These are phyloP conservation scores for Acanthamoeba triangularis DNA, from an alignment of 208 protist genomes.

Conservation along the genomic window DNA sequence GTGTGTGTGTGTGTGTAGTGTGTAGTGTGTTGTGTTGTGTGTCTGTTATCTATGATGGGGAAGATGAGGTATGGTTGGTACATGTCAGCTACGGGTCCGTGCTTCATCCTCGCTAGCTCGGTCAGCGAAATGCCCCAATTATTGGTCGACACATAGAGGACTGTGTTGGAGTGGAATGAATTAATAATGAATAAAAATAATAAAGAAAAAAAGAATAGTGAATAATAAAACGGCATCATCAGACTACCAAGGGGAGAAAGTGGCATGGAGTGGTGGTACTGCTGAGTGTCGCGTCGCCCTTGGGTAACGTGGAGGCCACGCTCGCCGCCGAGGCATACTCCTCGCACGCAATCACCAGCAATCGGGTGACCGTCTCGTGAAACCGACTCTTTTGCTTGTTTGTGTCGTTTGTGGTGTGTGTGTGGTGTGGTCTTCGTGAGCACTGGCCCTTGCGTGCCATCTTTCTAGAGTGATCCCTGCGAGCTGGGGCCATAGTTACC, in stretches of 20 bases:
- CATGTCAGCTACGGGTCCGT: slow-evolving; percentile 7
- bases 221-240: background rate
- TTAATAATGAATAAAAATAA: background rate
- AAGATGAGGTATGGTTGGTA: background rate
- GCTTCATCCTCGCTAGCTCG: slow-evolving; percentile 60
- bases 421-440: background rate
- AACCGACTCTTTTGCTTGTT: background rate
- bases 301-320: background rate
- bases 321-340: slow-evolving; percentile 61
- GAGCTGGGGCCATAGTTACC: background rate
- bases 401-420: background rate
- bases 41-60: background rate
- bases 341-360: slow-evolving; percentile 67
- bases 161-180: background rate
- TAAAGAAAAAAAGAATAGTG: background rate
- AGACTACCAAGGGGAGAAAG: background rate
- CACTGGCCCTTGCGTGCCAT: background rate
- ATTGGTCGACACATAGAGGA: slow-evolving; percentile 49
- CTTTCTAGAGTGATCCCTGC: too few relatives aligned
- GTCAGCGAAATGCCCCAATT: slow-evolving; percentile 68
- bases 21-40: background rate
- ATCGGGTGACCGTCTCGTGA: slow-evolving; percentile 23
- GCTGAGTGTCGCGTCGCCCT: background rate
- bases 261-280: background rate
- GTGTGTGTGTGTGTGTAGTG: background rate